These are phyloP conservation scores for Sporisorium exsertum DNA, from an alignment of 1,284 basidiomycete genomes.

Conservation along the genomic window DNA sequence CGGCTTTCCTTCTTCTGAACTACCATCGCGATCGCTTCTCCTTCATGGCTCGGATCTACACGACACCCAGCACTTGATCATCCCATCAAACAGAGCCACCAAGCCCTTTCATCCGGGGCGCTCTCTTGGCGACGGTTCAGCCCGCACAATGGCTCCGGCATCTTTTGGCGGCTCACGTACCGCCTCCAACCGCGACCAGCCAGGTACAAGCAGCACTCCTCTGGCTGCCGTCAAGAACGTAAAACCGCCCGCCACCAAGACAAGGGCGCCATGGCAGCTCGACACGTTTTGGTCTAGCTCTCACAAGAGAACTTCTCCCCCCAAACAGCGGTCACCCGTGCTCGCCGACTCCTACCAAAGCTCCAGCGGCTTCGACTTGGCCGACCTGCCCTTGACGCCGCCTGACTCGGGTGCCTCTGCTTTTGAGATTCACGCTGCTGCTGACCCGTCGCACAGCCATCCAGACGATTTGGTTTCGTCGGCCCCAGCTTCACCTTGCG, in stretches of 20 bases:
- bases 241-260: constrained; percentile 16
- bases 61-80: neutral
- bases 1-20: neutral
- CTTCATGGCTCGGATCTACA: neutral
- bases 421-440: constrained; percentile 21
- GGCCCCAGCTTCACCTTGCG: neutral
- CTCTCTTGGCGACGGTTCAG: neutral
- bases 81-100: neutral
- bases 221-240: constrained; percentile 16
- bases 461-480: neutral
- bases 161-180: constrained; percentile 13
- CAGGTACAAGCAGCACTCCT: constrained; percentile 5
- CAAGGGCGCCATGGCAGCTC: constrained; percentile 39
- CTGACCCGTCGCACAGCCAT: constrained; percentile 1
- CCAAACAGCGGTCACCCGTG: constrained; percentile 16
- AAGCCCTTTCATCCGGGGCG: neutral
- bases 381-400: constrained; percentile 39
- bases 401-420: constrained; percentile 34
- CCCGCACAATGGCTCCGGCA: constrained; percentile 16
- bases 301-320: constrained; percentile 10
- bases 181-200: neutral
- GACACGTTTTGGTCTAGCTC: constrained; percentile 47
- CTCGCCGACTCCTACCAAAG: constrained; percentile 25
- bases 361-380: constrained; percentile 20
- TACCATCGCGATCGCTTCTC: neutral